These are phyloP conservation scores for Simplicillium aogashimaense DNA, from an alignment of 2,329 filamentous ascomycete species.

Conservation along the genomic window DNA sequence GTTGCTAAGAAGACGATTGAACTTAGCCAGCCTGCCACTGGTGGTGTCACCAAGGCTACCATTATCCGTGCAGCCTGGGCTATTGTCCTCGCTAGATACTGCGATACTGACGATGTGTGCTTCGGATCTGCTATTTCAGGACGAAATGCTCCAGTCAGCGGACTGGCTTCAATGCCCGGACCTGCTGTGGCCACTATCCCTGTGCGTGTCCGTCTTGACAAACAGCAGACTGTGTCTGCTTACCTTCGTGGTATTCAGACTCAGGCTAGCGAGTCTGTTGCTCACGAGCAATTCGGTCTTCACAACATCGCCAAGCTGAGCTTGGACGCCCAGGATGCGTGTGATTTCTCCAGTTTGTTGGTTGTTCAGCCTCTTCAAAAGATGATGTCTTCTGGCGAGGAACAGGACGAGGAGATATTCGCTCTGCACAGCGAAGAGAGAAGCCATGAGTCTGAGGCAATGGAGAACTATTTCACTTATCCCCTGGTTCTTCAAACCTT, in stretches of 20 bases:
- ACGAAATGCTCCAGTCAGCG: constrained; percentile 30
- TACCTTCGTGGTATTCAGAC: constrained; percentile 27
- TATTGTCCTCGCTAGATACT: constrained; percentile 35
- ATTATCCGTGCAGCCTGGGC: constrained; percentile 44
- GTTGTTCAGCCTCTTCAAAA: constrained; percentile 15
- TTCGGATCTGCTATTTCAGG: constrained; percentile 47
- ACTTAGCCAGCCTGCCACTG: constrained; percentile 15
- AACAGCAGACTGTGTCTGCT: constrained; percentile 25
- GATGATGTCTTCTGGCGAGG: constrained; percentile 11
- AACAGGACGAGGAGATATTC: constrained; percentile 18
- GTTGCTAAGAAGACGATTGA: constrained; percentile 36
- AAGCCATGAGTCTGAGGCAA: constrained; percentile 7
- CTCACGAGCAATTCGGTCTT: constrained; percentile 19
- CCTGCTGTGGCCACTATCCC: constrained; percentile 47
- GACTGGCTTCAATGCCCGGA: constrained; percentile 38
- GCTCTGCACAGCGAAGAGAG: constrained; percentile 26
- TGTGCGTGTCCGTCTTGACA: constrained; percentile 31
- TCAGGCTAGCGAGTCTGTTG: constrained; percentile 13
- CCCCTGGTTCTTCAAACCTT: constrained; percentile 13
- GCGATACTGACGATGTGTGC: constrained; percentile 35
- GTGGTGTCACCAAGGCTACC: constrained; percentile 35
- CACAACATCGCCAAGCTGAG: constrained; percentile 15
- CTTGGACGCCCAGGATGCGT: constrained; percentile 4
- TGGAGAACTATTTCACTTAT: constrained; percentile 12
- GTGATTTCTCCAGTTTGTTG: constrained; percentile 17